phyloP scores from a whole-genome alignment of 306 rosid species.

The Corylus americana region DNA sequence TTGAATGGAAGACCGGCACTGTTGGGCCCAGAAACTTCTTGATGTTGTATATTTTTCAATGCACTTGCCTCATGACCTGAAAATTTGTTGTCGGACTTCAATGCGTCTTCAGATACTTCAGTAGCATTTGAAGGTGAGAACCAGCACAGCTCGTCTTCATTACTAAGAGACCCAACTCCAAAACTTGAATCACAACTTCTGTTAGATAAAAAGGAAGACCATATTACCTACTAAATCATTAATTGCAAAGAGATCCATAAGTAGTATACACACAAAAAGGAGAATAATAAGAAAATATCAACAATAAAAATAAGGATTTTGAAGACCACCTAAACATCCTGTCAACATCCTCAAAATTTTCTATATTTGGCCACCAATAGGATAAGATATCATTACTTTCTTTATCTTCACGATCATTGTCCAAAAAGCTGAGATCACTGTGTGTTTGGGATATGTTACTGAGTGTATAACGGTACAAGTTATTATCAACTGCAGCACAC shows the following conservation, averaged over 20 bases:
- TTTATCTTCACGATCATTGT: slow-evolving; percentile 44
- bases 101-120: slow-evolving; percentile 57
- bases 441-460: slow-evolving; percentile 55
- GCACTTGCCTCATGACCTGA: slow-evolving; percentile 51
- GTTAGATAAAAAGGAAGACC: slow-evolving; percentile 26
- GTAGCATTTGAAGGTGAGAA: slow-evolving; percentile 57
- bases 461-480: slow-evolving; percentile 48
- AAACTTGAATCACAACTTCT: slow-evolving; percentile 77
- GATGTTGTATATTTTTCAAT: slow-evolving; percentile 37
- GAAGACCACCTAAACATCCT: slow-evolving; percentile 70
- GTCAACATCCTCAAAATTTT: slow-evolving; percentile 81
- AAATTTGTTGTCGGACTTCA: slow-evolving; percentile 56
- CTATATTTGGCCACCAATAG: slow-evolving; percentile 76
- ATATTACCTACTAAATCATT: background rate
- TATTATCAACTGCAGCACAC: slow-evolving; percentile 52
- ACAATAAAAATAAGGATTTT: slow-evolving; percentile 10
- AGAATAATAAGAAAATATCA: background rate
- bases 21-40: slow-evolving; percentile 38
- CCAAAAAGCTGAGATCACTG: slow-evolving; percentile 69
- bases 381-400: slow-evolving; percentile 35
- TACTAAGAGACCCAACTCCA: slow-evolving; percentile 60
- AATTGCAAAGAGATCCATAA: slow-evolving; percentile 13
- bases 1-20: slow-evolving; percentile 32
- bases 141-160: slow-evolving; percentile 75
- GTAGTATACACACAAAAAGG: slow-evolving; percentile 13